Base-by-base conservation (phyloP, 1,284 basidiomycete species). In the Hymenochaete sp. region DNA sequence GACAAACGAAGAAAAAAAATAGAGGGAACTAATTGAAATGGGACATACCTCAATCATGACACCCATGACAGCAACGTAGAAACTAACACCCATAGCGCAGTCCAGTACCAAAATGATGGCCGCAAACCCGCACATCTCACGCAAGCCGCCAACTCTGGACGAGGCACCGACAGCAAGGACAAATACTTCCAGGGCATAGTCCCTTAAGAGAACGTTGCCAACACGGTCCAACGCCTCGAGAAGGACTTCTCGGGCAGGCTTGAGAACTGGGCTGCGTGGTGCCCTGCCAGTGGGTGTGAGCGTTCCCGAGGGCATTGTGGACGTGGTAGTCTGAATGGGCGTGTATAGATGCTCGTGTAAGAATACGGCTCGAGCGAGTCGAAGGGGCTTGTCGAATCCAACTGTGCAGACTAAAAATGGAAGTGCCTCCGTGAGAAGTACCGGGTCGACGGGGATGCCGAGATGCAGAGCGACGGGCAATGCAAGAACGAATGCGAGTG, bases 351-450 rank as follows among this genome's bases (percentile, higher is more conserved):
- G 82, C 2, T 90, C 87, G 56, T 93, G 88, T 16, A 80, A 75
- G 64, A 98, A 91, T 27, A 98, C 87, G 9, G 93, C 88, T 22
- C 85, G 77, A 0, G 93, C 93, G 31, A 98, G 79, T 9, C 90
- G 78, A 49, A 93, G 84, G 0, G 93, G 95, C 65, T 98, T 98
- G 67, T 98, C 95, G 61, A 98, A 98, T 10, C 95, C 95, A 47
- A 98, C 83, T 0, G 91, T 95, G 63, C 96, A 96, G 35, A 98
- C 93, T 29, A 98, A 73, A 80, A 98, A 98, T 0, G 95, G 95
- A 1, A 98, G 73, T 0, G 95, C 93, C 63, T 98, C 96, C 11
- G 90, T 93, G 26, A 98, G 72, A 13, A 85, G 82, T 47, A 98
- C 84, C 1, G 91, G 91, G 63, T 98, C 93, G 55, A 98, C 83